Evolutionary conservation across 495 filamentous ascomycete genomes (phyloP), one percentile per base, ranked within the genome.

Genomic region (Penicillium samsonianum): DNA sequence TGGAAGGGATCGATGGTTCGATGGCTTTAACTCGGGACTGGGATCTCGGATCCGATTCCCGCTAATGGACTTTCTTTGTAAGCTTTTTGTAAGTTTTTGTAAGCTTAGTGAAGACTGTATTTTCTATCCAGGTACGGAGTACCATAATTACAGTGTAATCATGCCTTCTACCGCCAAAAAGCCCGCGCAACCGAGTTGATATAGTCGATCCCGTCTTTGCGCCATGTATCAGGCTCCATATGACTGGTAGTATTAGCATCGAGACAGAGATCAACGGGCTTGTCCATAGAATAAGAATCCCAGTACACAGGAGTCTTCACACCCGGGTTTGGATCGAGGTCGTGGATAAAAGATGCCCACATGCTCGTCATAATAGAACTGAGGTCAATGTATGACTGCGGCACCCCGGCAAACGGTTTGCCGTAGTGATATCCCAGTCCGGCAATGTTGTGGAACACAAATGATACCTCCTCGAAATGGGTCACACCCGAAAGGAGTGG

Each of bases 381-480:
- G 5, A 86, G 64, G 25, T 73, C 63, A 17, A 70, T 59, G 57
- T 80, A 80, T 9, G 63, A 68, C 61, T 79, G 60, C n/a, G 73
- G 67, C 53, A 75, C 73, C 60, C 68, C 74, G 25, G 42, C 76
- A 69, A 79, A 84, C 53, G 72, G 84, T 61, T 51, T 74, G 22
- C 70, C 71, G 74, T 65, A 78, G 61, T 69, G 75, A 57, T 82
- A 83, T 8, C 81, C 80, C 20, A 72, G 55, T 1, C 81, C 78
- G 2, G 73, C 61, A 38, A 79, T 70, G 57, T 87, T 87, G 68
- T 84, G 70, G 64, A 86, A 86, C 26, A 84, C 84, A 64, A 82
- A 84, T 1, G 82, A 65, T 1, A 87, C 83, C 53, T 87, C 85
- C 41, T 78, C 75, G 59, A 86, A 85, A 59, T 87, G 85, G n/a